Evolutionary conservation across 2,329 filamentous ascomycete species (phyloP).

Genomic region (Diplodia seriata): DNA sequence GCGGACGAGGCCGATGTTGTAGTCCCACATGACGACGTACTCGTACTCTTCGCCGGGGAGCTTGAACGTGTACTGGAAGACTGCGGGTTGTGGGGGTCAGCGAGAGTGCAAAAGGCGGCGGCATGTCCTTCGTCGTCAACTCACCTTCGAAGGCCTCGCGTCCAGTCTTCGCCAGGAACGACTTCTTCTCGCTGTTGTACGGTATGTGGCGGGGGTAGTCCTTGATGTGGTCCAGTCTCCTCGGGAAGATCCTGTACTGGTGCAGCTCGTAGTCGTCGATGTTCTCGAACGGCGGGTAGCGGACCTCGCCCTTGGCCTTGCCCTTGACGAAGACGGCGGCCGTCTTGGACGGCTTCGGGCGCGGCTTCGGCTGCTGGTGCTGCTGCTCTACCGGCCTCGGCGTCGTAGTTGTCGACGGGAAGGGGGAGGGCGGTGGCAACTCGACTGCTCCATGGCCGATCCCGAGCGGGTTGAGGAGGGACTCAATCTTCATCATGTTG

Average conservation of each 20-base stretch:
- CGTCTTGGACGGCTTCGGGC: constrained; percentile 70
- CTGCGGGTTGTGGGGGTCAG: constrained; percentile 54
- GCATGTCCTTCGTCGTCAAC: constrained; percentile 35
- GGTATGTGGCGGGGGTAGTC: constrained; percentile 72
- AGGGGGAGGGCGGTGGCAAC: constrained; percentile 11
- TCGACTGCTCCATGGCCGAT: constrained; percentile 32
- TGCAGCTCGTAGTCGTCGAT: constrained; percentile 64
- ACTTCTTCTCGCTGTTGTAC: constrained; percentile 93
- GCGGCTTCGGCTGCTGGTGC: constrained; percentile 38
- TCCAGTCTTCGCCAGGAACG: constrained; percentile 84
- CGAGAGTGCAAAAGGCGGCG: neutral
- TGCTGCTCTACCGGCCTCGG: neutral
- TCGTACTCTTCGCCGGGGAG: constrained; percentile 69
- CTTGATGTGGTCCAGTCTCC: constrained; percentile 60
- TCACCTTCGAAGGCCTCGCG: constrained; percentile 87
- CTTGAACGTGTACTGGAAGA: constrained; percentile 84
- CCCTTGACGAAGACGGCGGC: constrained; percentile 67
- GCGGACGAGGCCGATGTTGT: constrained; percentile 89
- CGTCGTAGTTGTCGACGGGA: constrained; percentile 27
- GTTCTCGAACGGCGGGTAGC: constrained; percentile 76
- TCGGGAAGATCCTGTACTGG: constrained; percentile 70
- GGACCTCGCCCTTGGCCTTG: constrained; percentile 69
- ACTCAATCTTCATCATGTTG: constrained; percentile 50
- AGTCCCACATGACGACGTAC: constrained; percentile 94
- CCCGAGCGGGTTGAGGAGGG: constrained; percentile 49